These are phyloP conservation scores for Volutella citrinella DNA, from an alignment of 2,329 filamentous ascomycete genomes.

Conservation along the genomic window DNA sequence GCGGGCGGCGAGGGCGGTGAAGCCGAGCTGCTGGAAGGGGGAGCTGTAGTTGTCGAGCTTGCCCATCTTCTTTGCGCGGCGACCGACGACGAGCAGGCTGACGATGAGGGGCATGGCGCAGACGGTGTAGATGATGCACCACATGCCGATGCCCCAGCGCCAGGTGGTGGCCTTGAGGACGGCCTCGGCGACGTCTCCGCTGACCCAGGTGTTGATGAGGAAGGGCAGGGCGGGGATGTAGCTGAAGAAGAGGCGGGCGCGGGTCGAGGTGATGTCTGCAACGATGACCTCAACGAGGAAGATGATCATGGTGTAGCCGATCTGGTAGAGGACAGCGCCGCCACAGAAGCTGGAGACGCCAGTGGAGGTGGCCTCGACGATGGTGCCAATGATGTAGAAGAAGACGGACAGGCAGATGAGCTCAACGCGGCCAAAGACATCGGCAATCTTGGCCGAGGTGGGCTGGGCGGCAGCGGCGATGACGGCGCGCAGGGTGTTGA, in stretches of 20 bases:
- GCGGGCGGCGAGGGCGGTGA: constrained; percentile 31
- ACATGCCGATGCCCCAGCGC: constrained; percentile 66
- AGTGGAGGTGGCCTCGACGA: constrained; percentile 51
- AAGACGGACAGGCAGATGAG: constrained; percentile 53
- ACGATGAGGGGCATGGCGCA: constrained; percentile 55
- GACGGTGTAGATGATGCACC: constrained; percentile 59
- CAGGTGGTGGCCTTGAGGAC: constrained; percentile 50
- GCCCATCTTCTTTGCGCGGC: constrained; percentile 50
- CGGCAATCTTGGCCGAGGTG: constrained; percentile 59
- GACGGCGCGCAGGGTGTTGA: constrained; percentile 56
- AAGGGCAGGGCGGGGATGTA: constrained; percentile 60
- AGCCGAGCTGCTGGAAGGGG: constrained; percentile 30
- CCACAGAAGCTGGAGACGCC: constrained; percentile 51
- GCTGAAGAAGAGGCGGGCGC: constrained; percentile 61
- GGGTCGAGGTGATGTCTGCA: constrained; percentile 61
- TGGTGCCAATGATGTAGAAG: constrained; percentile 57
- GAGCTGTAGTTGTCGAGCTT: constrained; percentile 37
- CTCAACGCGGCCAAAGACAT: constrained; percentile 62
- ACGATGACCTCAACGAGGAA: constrained; percentile 63
- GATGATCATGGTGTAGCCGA: constrained; percentile 61
- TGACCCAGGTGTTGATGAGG: constrained; percentile 64
- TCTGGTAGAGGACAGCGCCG: constrained; percentile 58
- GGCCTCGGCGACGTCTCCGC: constrained; percentile 51
- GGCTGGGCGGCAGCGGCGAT: constrained; percentile 59
- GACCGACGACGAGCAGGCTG: constrained; percentile 47